A percentile compares a stretch with the other conserved stretches of the same genome.
These are phyloP conservation scores for Kodamaea sagamina DNA, from an alignment of 805 yeast species.

Conservation along the genomic window DNA sequence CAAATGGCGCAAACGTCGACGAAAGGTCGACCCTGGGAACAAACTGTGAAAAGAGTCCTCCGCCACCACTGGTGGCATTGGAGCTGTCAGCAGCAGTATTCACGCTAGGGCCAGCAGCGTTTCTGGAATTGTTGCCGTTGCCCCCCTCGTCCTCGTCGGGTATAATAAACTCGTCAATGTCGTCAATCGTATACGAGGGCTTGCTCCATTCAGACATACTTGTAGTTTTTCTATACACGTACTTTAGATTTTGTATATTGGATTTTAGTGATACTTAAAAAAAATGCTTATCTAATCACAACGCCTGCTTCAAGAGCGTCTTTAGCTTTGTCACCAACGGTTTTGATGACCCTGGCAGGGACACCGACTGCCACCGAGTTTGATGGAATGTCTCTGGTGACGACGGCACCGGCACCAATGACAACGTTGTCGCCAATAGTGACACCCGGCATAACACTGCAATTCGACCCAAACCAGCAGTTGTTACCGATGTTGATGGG, in stretches of 20 bases:
- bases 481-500: constrained; percentile 63
- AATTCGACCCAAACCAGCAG: constrained; percentile 68
- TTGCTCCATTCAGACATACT: constrained; percentile 14
- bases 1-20: constrained; percentile 36
- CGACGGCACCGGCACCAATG: constrained; percentile 70
- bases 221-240: constrained; percentile 6
- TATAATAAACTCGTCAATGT: constrained; percentile 36
- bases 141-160: constrained; percentile 34
- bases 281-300: neutral
- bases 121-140: neutral
- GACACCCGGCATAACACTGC: constrained; percentile 62
- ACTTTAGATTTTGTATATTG: neutral
- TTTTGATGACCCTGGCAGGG: constrained; percentile 54
- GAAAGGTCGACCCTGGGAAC: constrained; percentile 40
- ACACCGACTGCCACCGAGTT: constrained; percentile 61
- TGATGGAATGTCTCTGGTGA: constrained; percentile 56
- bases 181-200: constrained; percentile 18
- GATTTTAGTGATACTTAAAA: neutral
- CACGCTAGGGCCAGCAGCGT: constrained; percentile 29
- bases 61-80: constrained; percentile 1
- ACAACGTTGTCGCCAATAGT: constrained; percentile 62
- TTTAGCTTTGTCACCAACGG: constrained; percentile 18
- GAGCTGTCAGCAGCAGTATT: constrained; percentile 37
- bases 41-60: constrained; percentile 16
- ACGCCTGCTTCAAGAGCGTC: constrained; percentile 9